Percentiles rank a stretch among this genome's conserved stretches.
These are phyloP conservation scores for Achaetomiella virescens DNA, from an alignment of 495 filamentous ascomycete species.

Conservation along the genomic window DNA sequence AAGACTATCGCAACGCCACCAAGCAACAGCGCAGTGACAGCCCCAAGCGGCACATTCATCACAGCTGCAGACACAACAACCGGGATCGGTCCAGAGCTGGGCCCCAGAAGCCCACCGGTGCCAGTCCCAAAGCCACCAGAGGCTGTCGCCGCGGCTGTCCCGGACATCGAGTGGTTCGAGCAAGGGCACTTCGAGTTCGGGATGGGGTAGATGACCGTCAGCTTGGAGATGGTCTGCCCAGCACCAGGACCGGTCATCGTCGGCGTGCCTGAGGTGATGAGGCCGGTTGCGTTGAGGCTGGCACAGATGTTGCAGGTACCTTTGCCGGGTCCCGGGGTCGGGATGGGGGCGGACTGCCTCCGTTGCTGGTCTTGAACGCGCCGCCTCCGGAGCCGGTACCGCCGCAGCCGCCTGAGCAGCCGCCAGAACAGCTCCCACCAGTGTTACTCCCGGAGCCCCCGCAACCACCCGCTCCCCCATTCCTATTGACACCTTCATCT, in stretches of 20 bases:
- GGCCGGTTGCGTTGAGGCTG: neutral
- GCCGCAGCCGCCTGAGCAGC: neutral
- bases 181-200: neutral
- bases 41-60: neutral
- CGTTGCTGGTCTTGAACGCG: neutral
- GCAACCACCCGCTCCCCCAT: neutral
- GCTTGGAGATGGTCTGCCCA: neutral
- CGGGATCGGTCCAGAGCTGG: neutral
- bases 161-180: neutral
- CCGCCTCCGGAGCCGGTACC: neutral
- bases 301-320: neutral
- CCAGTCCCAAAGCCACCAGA: neutral
- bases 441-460: neutral
- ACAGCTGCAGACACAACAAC: neutral
- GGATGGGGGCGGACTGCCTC: neutral
- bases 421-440: neutral
- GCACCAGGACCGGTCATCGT: neutral
- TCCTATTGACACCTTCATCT: neutral
- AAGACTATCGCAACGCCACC: neutral
- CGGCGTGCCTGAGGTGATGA: neutral
- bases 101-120: neutral
- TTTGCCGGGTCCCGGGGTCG: neutral
- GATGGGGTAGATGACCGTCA: constrained; percentile 6
- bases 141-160: neutral
- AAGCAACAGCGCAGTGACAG: neutral